Evolutionary conservation across 1,284 basidiomycete species (phyloP).

Genomic region (Malassezia slooffiae): DNA sequence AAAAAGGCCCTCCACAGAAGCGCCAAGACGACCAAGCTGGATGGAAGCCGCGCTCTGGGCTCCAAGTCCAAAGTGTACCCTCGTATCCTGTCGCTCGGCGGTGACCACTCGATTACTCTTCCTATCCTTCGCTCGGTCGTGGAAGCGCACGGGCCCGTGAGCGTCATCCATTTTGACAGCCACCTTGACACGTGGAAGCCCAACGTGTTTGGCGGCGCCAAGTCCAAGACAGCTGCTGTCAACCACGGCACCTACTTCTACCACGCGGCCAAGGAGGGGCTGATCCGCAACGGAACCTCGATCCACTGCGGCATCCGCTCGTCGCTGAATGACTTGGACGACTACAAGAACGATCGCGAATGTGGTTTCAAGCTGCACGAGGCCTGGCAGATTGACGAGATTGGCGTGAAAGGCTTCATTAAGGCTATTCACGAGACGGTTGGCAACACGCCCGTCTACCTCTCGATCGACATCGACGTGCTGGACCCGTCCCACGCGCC

Average conservation of each 20-base stretch:
- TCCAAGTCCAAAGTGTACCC: conserved; percentile 12
- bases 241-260: conserved; percentile 49
- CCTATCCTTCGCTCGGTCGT: conserved; percentile 63
- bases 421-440: conserved; percentile 52
- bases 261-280: conserved; percentile 59
- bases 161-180: conserved; percentile 67
- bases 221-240: background rate
- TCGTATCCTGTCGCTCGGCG: conserved; percentile 64
- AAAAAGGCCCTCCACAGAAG: conserved; percentile 13
- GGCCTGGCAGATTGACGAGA: conserved; percentile 48
- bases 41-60: background rate
- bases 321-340: conserved; percentile 50
- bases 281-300: conserved; percentile 55
- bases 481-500: conserved; percentile 65
- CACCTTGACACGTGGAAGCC: conserved; percentile 59
- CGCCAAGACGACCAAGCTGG: conserved; percentile 5
- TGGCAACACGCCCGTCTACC: conserved; percentile 61
- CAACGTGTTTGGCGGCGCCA: conserved; percentile 12
- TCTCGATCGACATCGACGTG: conserved; percentile 57
- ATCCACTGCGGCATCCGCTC: conserved; percentile 57
- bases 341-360: conserved; percentile 43
- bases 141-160: conserved; percentile 59
- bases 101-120: conserved; percentile 60
- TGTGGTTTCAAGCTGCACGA: conserved; percentile 49
- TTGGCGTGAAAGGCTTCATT: conserved; percentile 48